Evolutionary conservation across 805 yeast genomes (phyloP).

Genomic region (Saccharomycopsis microspora): DNA sequence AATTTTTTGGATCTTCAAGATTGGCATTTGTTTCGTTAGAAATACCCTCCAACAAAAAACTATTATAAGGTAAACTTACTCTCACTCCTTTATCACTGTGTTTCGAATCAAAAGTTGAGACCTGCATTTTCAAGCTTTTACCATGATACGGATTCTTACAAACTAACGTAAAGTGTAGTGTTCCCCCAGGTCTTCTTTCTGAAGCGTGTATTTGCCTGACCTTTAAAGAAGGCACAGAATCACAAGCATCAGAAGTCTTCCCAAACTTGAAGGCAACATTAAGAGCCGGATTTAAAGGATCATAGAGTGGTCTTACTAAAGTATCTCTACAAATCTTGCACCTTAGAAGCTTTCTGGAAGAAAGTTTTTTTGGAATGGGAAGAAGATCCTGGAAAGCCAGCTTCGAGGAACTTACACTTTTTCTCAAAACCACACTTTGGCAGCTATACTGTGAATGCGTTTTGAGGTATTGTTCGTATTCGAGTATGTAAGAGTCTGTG

Average conservation of each 20-base stretch:
- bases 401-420: background rate
- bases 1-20: background rate
- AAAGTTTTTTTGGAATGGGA: conserved; percentile 19
- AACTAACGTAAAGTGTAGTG: background rate
- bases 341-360: conserved; percentile 13
- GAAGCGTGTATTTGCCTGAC: conserved; percentile 1
- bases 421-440: conserved; percentile 9
- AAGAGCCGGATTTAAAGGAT: conserved; percentile 8
- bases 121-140: conserved; percentile 3
- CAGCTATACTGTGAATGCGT: conserved; percentile 6
- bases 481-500: background rate
- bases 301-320: conserved; percentile 18
- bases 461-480: conserved; percentile 1
- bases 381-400: background rate
- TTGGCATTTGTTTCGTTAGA: background rate
- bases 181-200: background rate
- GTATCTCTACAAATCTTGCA: conserved; percentile 19
- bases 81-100: conserved; percentile 6
- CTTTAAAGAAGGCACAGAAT: conserved; percentile 19
- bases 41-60: conserved; percentile 4
- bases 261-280: conserved; percentile 16
- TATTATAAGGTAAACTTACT: conserved; percentile 11
- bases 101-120: conserved; percentile 10
- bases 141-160: conserved; percentile 6
- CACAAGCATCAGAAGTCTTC: conserved; percentile 15